Evolutionary conservation across 2,329 filamentous ascomycete genomes (phyloP), one percentile per base, ranked within the genome.

Genomic region (Aspergillus bombycis): DNA sequence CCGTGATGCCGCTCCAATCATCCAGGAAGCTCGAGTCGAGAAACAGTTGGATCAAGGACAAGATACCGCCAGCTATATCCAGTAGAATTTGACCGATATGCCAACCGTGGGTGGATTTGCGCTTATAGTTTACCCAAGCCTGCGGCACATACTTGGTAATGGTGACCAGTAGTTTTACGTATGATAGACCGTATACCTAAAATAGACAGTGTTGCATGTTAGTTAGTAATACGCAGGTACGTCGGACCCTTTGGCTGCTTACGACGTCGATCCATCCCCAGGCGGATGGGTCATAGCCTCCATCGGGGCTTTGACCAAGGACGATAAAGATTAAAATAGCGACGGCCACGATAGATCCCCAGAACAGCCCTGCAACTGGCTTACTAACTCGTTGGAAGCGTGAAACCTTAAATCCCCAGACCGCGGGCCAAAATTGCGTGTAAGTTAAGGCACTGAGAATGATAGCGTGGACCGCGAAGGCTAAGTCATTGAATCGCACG

Each of bases 61-160:
- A 81, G 21, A 95, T 74, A 41, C 94, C 93, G 43, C 95, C 95
- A 1, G 84, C 81, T 64, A 97, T 85, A 75, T 98, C 95, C 11
- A 97, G 84, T 54, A 97, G 81, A 70, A 97, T 94, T 75, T 93
- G 90, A 65, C 82, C 82, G 68, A 97, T 97, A 71, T 88, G 91
- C 93, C 94, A 98, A 43, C 95, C 95, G 23, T 85, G 80, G 0
- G 95, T 98, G 62, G 92, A 96, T 74, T 90, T 86, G 72, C 94
- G 93, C 71, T 89, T 88, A 76, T 90, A 93, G 81, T 98, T 98
- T 70, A 90, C 84, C 72, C 91, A 84, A 43, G 91, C 88, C 82
- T 97, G 93, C 6, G 95, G 95, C 54, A 92, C 89, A 79, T 97
- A 98, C 81, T 99, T 99, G 79, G 96, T 86, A 30, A 97, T 81